These are phyloP conservation scores for Pelargonium cotyledonis DNA, from an alignment of 441 rosid species.

Conservation along the genomic window DNA sequence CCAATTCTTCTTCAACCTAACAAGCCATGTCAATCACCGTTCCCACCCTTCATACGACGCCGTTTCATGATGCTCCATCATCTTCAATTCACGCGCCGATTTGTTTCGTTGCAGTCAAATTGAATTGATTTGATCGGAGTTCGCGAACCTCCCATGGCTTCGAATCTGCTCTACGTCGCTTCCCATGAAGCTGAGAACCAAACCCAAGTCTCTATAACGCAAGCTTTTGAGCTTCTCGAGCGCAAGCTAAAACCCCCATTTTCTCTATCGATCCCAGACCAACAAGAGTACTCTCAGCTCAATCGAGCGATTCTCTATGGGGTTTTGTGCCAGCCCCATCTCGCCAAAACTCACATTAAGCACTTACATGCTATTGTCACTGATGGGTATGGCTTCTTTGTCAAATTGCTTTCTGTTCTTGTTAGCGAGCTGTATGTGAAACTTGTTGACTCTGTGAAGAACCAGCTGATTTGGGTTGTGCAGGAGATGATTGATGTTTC, in stretches of 20 bases:
- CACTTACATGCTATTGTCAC: conserved; percentile 59
- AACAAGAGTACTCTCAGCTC: conserved; percentile 46
- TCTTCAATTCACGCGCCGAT: too few relatives aligned
- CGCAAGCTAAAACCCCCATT: conserved; percentile 57
- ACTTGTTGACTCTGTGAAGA: conserved; percentile 49
- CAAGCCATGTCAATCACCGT: too few relatives aligned
- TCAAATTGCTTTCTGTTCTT: conserved; percentile 34
- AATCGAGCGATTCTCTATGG: conserved; percentile 59
- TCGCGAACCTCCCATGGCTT: conserved; percentile 22
- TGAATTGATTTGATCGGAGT: neutral
- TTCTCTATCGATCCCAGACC: conserved; percentile 41
- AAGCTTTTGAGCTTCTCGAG: conserved; percentile 44
- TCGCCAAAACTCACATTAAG: conserved; percentile 46
- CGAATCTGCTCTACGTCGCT: conserved; percentile 31
- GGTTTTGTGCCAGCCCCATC: conserved; percentile 39
- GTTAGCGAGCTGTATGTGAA: conserved; percentile 47
- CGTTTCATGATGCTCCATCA: too few relatives aligned
- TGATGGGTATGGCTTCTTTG: conserved; percentile 65
- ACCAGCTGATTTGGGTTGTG: conserved; percentile 60
- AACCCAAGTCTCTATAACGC: conserved; percentile 45
- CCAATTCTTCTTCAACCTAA: too few relatives aligned
- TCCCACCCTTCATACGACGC: too few relatives aligned
- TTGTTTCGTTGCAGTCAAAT: too few relatives aligned
- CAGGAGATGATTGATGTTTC: conserved; percentile 61
- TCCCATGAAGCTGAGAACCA: conserved; percentile 43